These are phyloP conservation scores for Phytopythium litorale DNA, from an alignment of 352 stramenopile species.

Conservation along the genomic window DNA sequence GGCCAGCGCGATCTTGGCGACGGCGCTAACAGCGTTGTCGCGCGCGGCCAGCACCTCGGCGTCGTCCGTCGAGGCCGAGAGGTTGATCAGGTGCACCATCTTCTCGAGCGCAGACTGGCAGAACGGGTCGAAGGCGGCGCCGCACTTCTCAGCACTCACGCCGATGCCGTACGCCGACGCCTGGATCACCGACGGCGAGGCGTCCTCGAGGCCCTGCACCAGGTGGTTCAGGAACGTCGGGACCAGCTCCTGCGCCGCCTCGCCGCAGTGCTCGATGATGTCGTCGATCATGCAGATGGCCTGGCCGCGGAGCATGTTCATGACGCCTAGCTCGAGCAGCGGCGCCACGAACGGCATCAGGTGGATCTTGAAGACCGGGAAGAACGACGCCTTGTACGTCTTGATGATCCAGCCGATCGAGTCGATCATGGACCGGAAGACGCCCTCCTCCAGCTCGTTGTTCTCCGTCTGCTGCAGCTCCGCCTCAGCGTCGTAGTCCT, in stretches of 20 bases:
- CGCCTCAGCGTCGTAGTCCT: constrained; percentile 79
- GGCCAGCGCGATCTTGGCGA: constrained; percentile 72
- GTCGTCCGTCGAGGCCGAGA: constrained; percentile 45
- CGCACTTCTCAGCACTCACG: constrained; percentile 78
- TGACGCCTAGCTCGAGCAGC: constrained; percentile 52
- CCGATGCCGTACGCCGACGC: constrained; percentile 81
- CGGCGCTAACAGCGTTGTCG: constrained; percentile 79
- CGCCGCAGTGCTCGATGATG: constrained; percentile 82
- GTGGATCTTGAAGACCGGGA: constrained; percentile 70
- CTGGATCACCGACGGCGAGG: constrained; percentile 62
- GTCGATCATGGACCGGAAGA: constrained; percentile 83
- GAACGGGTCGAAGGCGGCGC: constrained; percentile 67
- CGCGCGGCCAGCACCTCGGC: constrained; percentile 62
- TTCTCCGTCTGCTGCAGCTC: constrained; percentile 66
- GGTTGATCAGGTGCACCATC: constrained; percentile 60
- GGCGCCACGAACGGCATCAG: constrained; percentile 63
- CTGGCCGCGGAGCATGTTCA: constrained; percentile 68
- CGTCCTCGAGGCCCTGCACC: constrained; percentile 67
- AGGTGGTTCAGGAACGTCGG: constrained; percentile 71
- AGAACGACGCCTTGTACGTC: constrained; percentile 71
- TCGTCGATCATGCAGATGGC: constrained; percentile 89
- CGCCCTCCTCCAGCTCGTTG: constrained; percentile 67
- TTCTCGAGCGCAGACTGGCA: constrained; percentile 64
- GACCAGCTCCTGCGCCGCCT: constrained; percentile 64
- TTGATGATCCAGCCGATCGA: constrained; percentile 86